Evolutionary conservation across 306 rosid species (phyloP).

Genomic region (Vigna nakashimae): DNA sequence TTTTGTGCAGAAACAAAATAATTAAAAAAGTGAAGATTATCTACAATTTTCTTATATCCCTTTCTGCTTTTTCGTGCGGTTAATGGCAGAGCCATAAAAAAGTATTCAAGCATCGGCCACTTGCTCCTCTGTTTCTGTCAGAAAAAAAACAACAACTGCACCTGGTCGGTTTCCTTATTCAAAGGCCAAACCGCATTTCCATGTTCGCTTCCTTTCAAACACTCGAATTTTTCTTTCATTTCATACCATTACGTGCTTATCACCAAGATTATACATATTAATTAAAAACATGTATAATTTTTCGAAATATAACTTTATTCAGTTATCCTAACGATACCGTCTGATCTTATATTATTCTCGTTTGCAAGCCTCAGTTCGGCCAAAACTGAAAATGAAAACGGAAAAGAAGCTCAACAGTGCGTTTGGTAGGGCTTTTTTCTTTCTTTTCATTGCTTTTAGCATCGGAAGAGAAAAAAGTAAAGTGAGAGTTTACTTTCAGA

Average conservation of each 20-base stretch:
- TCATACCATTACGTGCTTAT: background rate
- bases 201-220: background rate
- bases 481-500: background rate
- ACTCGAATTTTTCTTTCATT: background rate
- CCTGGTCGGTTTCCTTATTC: conserved; percentile 21
- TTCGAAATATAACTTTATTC: too few species aligned
- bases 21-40: background rate
- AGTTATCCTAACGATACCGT: too few species aligned
- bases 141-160: conserved; percentile 14
- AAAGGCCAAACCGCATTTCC: conserved; percentile 36
- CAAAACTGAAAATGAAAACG: background rate
- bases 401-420: conserved; percentile 18
- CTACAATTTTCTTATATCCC: background rate
- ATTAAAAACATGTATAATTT: background rate
- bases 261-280: background rate
- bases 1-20: background rate
- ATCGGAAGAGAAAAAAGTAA: background rate
- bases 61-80: background rate
- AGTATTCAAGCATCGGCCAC: conserved; percentile 1
- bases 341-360: too few species aligned
- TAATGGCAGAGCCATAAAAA: conserved; percentile 15
- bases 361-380: conserved; percentile 25
- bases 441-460: conserved; percentile 30
- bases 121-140: conserved; percentile 24
- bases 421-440: conserved; percentile 23